These are phyloP conservation scores for Corymbia calophylla DNA, from an alignment of 441 rosid genomes.

Conservation along the genomic window DNA sequence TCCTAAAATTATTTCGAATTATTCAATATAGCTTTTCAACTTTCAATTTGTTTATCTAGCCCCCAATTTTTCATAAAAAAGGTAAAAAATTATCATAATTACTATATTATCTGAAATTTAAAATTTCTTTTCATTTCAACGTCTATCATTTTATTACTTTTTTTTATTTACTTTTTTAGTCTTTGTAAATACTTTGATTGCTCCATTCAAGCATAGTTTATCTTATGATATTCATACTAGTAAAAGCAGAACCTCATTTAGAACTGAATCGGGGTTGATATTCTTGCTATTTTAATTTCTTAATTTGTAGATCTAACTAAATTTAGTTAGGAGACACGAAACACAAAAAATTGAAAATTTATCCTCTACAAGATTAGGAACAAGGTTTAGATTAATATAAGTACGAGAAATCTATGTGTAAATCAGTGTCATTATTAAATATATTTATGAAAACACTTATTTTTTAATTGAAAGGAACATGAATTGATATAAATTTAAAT, in stretches of 20 bases:
- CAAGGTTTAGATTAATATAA: background rate
- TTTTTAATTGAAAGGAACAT: background rate
- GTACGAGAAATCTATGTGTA: background rate
- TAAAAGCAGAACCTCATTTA: background rate
- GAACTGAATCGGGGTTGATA: background rate
- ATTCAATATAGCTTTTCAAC: rapidly evolving
- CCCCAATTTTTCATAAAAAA: background rate
- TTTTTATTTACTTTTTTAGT: background rate
- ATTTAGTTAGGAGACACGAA: background rate
- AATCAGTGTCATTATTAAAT: background rate
- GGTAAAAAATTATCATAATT: background rate
- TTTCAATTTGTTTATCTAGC: background rate
- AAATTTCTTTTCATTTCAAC: background rate
- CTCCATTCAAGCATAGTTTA: background rate
- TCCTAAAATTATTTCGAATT: background rate
- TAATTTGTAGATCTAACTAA: background rate
- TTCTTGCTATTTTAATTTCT: background rate
- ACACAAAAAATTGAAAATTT: background rate
- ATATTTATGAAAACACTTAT: background rate
- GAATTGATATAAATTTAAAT: background rate
- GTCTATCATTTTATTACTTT: background rate
- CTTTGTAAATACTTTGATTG: background rate
- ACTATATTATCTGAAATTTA: background rate
- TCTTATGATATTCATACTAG: background rate
- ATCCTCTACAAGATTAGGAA: background rate